phyloP scores from a whole-genome alignment of 352 stramenopile species.

The Phytophthora pseudosyringae region DNA sequence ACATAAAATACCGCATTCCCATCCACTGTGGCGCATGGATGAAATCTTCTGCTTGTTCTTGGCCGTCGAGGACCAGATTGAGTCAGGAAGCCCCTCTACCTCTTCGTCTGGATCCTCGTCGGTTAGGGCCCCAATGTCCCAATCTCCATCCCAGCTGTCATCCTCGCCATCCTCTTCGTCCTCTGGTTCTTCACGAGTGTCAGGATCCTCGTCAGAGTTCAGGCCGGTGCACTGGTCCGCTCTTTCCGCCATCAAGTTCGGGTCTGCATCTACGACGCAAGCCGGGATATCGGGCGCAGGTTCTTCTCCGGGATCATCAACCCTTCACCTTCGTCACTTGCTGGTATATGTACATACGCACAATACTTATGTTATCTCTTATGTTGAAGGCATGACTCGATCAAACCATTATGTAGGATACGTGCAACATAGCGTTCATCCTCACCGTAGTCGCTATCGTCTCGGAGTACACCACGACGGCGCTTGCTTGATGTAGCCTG shows the following conservation, averaged over 20 bases:
- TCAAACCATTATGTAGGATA: not conserved
- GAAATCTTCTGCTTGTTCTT: not conserved
- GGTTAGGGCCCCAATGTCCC: constrained; percentile 2
- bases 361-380: not conserved
- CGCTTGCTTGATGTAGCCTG: not conserved
- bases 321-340: not conserved
- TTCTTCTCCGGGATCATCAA: not conserved
- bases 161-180: constrained; percentile 3
- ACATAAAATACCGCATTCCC: constrained; percentile 22
- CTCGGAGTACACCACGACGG: constrained; percentile 4
- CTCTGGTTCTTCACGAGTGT: constrained; percentile 3
- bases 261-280: constrained; percentile 8
- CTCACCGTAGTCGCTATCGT: not conserved
- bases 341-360: not conserved
- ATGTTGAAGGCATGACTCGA: not conserved
- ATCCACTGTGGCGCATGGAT: not conserved
- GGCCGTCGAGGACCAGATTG: constrained; percentile 3
- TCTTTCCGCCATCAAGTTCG: constrained; percentile 8
- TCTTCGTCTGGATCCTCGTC: constrained; percentile 4
- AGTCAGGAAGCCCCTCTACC: not conserved
- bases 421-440: not conserved
- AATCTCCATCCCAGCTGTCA: constrained; percentile 6
- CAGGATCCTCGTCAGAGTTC: constrained; percentile 12
- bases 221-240: constrained; percentile 1
- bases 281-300: not conserved